phyloP scores from a whole-genome alignment of 805 yeast species.

The Sungouiozyma ichnusensis region DNA sequence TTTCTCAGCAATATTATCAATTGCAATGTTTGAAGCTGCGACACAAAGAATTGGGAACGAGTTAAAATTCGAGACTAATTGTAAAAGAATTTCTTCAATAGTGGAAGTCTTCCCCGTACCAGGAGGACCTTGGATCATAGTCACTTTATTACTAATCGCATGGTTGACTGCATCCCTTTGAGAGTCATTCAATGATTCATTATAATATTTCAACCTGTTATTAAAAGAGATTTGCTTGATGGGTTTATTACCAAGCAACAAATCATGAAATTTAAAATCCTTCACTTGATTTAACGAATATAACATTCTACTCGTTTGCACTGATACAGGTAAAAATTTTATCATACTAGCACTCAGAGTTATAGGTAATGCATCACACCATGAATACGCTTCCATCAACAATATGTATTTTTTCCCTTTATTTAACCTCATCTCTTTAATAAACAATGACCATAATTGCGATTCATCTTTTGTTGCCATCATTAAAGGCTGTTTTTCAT shows the following conservation, averaged over 20 bases:
- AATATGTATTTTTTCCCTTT: constrained; percentile 28
- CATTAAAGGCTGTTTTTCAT: constrained; percentile 47
- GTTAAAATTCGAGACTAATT: constrained; percentile 43
- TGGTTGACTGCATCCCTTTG: constrained; percentile 48
- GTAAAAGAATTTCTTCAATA: constrained; percentile 49
- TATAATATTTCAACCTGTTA: constrained; percentile 41
- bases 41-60: constrained; percentile 59
- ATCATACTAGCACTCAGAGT: constrained; percentile 27
- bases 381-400: constrained; percentile 41
- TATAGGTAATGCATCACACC: constrained; percentile 49
- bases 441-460: constrained; percentile 51
- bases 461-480: constrained; percentile 39
- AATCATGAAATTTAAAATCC: constrained; percentile 40
- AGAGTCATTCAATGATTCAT: constrained; percentile 44
- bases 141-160: constrained; percentile 39
- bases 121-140: constrained; percentile 68
- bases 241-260: constrained; percentile 46
- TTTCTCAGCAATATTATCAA: constrained; percentile 67
- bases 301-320: constrained; percentile 52
- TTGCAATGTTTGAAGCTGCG: constrained; percentile 68
- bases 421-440: constrained; percentile 32
- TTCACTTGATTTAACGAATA: constrained; percentile 54
- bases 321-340: constrained; percentile 48
- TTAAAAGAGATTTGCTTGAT: constrained; percentile 47
- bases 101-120: constrained; percentile 77